These are phyloP conservation scores for Naganishia friedmannii DNA, from an alignment of 768 basidiomycete species.

Conservation along the genomic window DNA sequence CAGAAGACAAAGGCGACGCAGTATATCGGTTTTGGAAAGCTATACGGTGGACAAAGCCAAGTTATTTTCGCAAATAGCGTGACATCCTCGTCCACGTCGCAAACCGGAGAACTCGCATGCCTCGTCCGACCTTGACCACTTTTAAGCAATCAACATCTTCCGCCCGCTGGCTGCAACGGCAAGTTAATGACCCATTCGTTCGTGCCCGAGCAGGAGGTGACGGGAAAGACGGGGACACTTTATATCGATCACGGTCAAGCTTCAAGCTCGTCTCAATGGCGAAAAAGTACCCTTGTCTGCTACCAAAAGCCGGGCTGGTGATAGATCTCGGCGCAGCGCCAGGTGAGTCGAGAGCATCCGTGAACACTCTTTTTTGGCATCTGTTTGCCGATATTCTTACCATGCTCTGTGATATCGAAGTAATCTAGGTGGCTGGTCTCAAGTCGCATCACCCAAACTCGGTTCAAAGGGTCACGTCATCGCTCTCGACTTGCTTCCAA, in stretches of 20 bases:
- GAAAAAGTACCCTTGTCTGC: slow-evolving; percentile 58
- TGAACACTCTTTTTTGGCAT: no score
- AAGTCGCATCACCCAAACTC: slow-evolving; percentile 58
- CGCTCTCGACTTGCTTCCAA: slow-evolving; percentile 75
- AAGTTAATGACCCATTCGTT: slow-evolving; percentile 52
- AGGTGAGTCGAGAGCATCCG: not conserved
- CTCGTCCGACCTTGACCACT: not conserved
- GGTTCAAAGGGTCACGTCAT: slow-evolving; percentile 57
- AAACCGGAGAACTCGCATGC: not conserved
- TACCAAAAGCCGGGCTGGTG: slow-evolving; percentile 57
- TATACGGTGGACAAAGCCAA: no score
- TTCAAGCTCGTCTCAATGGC: slow-evolving; percentile 87
- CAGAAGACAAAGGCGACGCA: no score
- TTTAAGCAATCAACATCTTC: slow-evolving; percentile 41
- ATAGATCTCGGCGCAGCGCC: slow-evolving; percentile 90
- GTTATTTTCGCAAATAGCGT: no score
- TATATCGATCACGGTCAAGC: slow-evolving; percentile 79
- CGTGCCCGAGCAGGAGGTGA: slow-evolving; percentile 33
- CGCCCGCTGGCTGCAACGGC: slow-evolving; percentile 48
- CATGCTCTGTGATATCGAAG: not conserved
- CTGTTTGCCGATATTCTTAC: no score
- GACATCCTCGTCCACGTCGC: no score
- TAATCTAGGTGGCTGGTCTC: slow-evolving; percentile 76
- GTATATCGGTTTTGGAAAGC: no score
- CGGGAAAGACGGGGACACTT: not conserved